Evolutionary conservation across 2,329 filamentous ascomycete genomes (phyloP), one percentile per base, ranked within the genome.

Genomic region (Cercospora sp.): DNA sequence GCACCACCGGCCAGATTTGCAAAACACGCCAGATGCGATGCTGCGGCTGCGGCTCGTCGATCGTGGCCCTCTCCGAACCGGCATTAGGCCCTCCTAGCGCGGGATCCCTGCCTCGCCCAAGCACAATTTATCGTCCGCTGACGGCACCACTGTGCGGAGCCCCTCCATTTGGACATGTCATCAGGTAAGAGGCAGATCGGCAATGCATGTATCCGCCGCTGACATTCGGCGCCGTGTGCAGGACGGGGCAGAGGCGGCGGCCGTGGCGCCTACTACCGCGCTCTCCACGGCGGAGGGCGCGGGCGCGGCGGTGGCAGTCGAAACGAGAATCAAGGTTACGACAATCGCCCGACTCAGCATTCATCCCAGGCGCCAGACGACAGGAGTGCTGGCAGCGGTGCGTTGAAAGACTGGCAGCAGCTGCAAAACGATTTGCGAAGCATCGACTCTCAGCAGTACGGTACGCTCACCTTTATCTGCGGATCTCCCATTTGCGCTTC

Each of bases 361-460:
- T 5, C 31, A 18, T 30, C 61, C 45, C 45, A 48, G 18, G 28
- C 5, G 20, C n/a, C 18, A 31, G 36, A 42, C 23, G 61, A 30
- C 64, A 62, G 48, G 28, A 67, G 33, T 23, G 20, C 18, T 26
- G 45, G 18, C 18, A n/a, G 45, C 10, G 18, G 51, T 13, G 63
- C 42, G 30, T 12, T 60, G n/a, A 66, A 60, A 40, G 69, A 71
- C 68, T 77, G 75, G 75, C 57, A 70, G n/a, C 67, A 70, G 36
- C 57, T 77, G 45, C 65, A 72, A 28, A 59, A 48, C 20, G 71
- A 74, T 48, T 62, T 77, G 63, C 70, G 57, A 64, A 68, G 65
- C 65, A 74, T 76, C 16, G 75, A 78, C 62, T 73, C 74, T 12
- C 74, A 75, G 65, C 73, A 74, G 42, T 77, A 78, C 61, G 75